Conservation (phyloP, 768 basidiomycete species). For the Mycena belliarum region DNA sequence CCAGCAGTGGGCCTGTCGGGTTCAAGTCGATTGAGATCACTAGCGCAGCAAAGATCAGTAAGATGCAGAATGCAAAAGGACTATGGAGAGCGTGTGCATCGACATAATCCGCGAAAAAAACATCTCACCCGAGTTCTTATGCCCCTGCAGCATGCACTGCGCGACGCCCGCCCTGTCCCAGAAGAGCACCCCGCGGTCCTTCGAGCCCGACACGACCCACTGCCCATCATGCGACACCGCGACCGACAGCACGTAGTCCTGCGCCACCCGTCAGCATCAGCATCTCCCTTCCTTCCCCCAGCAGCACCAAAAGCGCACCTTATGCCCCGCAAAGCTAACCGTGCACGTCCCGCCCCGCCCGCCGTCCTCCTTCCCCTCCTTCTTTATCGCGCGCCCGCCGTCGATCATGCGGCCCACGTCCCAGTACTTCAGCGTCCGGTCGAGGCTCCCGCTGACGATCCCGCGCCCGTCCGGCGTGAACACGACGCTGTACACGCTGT, state of each 20-base stretch:
- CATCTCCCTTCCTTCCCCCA: too few relatives aligned
- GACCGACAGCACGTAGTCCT: slow-evolving; percentile 35
- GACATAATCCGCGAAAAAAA: too few relatives aligned
- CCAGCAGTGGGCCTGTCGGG: slow-evolving; percentile 45
- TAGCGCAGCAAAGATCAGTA: slow-evolving; percentile 18
- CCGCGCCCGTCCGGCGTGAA: slow-evolving; percentile 93
- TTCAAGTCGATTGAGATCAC: slow-evolving; percentile 55
- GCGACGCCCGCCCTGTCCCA: slow-evolving; percentile 79
- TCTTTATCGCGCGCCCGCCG: slow-evolving; percentile 60
- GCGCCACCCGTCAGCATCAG: too few relatives aligned
- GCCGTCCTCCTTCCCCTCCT: slow-evolving; percentile 52
- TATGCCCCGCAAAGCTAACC: slow-evolving; percentile 79
- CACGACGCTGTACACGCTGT: slow-evolving; percentile 86
- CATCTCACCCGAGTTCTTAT: slow-evolving; percentile 54
- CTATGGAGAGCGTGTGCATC: too few relatives aligned
- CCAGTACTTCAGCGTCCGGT: slow-evolving; percentile 89
- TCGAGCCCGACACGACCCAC: slow-evolving; percentile 91
- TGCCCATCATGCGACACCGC: slow-evolving; percentile 86
- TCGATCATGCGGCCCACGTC: slow-evolving; percentile 51
- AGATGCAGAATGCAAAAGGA: too few relatives aligned
- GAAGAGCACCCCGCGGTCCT: slow-evolving; percentile 95
- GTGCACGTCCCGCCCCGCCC: slow-evolving; percentile 55
- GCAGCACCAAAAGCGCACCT: slow-evolving; percentile 50
- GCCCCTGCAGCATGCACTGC: slow-evolving; percentile 90
- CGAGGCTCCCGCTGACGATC: slow-evolving; percentile 88